A percentile compares a stretch with the other conserved stretches of the same genome.
These are phyloP conservation scores for Globisporangium spinosum DNA, from an alignment of 352 stramenopile species.

Conservation along the genomic window DNA sequence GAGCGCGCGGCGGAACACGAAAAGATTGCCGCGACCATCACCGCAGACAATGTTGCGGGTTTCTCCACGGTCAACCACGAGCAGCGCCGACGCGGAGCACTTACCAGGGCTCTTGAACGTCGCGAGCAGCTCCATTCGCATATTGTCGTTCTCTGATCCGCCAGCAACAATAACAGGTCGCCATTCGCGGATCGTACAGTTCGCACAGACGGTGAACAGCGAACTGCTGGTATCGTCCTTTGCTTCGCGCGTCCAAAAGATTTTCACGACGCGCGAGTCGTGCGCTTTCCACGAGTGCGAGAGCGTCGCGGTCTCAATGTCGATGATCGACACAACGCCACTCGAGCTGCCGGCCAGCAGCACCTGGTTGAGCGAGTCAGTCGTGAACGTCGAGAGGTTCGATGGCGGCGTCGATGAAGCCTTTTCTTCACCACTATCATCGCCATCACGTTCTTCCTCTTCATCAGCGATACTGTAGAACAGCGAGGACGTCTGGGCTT, in stretches of 20 bases:
- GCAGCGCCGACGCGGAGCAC: conserved; percentile 45
- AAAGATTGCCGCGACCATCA: conserved; percentile 71
- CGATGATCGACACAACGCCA: conserved; percentile 51
- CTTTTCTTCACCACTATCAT: not conserved
- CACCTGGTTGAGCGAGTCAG: conserved; percentile 27
- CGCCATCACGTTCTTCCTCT: not conserved
- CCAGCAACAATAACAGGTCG: conserved; percentile 18
- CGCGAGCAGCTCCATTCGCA: conserved; percentile 33
- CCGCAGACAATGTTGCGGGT: conserved; percentile 64
- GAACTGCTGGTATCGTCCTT: conserved; percentile 19
- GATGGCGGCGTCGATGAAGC: not conserved
- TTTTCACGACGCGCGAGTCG: conserved; percentile 59
- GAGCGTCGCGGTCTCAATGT: conserved; percentile 30
- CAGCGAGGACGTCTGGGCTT: conserved; percentile 24
- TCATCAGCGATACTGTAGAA: conserved; percentile 26
- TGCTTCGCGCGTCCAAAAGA: conserved; percentile 43
- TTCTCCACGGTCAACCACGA: conserved; percentile 36
- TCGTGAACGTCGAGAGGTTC: conserved; percentile 43
- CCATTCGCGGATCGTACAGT: conserved; percentile 67
- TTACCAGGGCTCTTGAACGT: conserved; percentile 58
- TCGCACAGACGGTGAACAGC: conserved; percentile 59
- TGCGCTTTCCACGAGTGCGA: conserved; percentile 48
- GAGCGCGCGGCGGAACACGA: conserved; percentile 47
- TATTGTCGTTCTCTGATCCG: not conserved
- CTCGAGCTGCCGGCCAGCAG: conserved; percentile 55